These are phyloP conservation scores for Trametes versicolor DNA, from an alignment of 1,284 basidiomycete genomes.

Conservation along the genomic window DNA sequence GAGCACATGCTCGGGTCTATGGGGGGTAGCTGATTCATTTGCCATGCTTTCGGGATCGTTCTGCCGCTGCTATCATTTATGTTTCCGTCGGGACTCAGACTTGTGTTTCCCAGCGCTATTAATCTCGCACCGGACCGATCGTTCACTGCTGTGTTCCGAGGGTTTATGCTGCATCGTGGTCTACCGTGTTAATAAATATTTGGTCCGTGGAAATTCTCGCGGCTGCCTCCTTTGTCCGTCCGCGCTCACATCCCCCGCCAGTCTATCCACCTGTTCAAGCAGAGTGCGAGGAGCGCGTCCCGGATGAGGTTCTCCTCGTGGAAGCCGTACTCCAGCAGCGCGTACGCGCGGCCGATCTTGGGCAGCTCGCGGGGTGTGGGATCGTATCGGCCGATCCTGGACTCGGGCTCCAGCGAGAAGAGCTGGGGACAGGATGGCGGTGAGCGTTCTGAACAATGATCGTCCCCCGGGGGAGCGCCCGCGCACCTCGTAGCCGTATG, in stretches of 20 bases:
- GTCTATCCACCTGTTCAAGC: slow-evolving; percentile 80
- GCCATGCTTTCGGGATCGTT: slow-evolving; percentile 26
- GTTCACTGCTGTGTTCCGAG: slow-evolving; percentile 21
- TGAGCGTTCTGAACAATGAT: slow-evolving; percentile 16
- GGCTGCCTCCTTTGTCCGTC: slow-evolving; percentile 14
- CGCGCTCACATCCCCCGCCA: slow-evolving; percentile 49
- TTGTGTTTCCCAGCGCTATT: slow-evolving; percentile 20
- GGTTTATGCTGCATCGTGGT: slow-evolving; percentile 9
- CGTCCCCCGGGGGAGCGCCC: slow-evolving; percentile 8
- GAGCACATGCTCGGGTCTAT: slow-evolving; percentile 78
- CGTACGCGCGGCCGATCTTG: slow-evolving; percentile 67
- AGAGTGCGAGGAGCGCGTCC: slow-evolving; percentile 70
- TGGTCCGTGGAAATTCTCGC: slow-evolving; percentile 30
- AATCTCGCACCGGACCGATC: slow-evolving; percentile 23
- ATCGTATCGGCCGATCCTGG: slow-evolving; percentile 63
- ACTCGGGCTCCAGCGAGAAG: slow-evolving; percentile 35
- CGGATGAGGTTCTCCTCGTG: slow-evolving; percentile 66
- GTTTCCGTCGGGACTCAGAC: slow-evolving; percentile 22
- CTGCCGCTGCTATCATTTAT: slow-evolving; percentile 30
- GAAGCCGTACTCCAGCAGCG: slow-evolving; percentile 69
- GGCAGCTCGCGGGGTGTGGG: slow-evolving; percentile 57
- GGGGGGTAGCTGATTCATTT: slow-evolving; percentile 38
- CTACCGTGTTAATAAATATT: slow-evolving; percentile 33
- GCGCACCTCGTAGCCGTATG: slow-evolving; percentile 64
- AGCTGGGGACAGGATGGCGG: slow-evolving; percentile 22